Evolutionary conservation across 352 stramenopile species (phyloP), one percentile per base, ranked within the genome.

Genomic region (Phytophthora megakarya): DNA sequence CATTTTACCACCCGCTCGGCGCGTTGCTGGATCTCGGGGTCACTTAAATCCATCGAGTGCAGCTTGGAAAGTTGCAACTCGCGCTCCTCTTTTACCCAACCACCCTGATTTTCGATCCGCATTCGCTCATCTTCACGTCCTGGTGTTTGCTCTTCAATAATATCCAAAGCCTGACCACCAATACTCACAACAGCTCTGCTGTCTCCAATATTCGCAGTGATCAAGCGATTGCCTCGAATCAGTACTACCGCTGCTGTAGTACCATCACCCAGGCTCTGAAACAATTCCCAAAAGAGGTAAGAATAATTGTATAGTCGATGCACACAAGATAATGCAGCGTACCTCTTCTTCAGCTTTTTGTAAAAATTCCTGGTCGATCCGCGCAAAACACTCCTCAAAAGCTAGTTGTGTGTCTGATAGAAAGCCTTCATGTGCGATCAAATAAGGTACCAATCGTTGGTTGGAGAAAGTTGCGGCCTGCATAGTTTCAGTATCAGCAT

Each of bases 201-300:
- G 65, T 97, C 90, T n/a, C 90, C 90, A 50, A 90, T 78, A 59
- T 97, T 97, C 13, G 89, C 88, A 13, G 86, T 95, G 25, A 94
- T 73, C 19, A 96, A 67, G 18, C 84, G 80, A 47, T 92, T 92
- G 9, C 88, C 88, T 22, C 85, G 86, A 59, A 94, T 91, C 19
- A 96, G 42, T 25, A 92, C 83, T n/a, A 94, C 82, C 2, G 84
- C 86, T 6, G 76, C 86, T 6, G 86, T 94, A 43, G 82, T 94
- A 39, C 86, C 86, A 61, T 92, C 86, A 30, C 67, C 84, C 48
- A 92, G 56, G 26, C 73, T 75, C 84, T 92, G 28, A 40, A 5
- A 53, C 9, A 21, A 18, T 47, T 32, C 32, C 23, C 10, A 32
- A 44, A 54, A 13, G 46, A 13, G 21, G 11, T 64, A 37, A 70